Evolutionary conservation across 306 rosid genomes (phyloP), one percentile per base, ranked within the genome.

Genomic region (Pachyrhizus erosus): DNA sequence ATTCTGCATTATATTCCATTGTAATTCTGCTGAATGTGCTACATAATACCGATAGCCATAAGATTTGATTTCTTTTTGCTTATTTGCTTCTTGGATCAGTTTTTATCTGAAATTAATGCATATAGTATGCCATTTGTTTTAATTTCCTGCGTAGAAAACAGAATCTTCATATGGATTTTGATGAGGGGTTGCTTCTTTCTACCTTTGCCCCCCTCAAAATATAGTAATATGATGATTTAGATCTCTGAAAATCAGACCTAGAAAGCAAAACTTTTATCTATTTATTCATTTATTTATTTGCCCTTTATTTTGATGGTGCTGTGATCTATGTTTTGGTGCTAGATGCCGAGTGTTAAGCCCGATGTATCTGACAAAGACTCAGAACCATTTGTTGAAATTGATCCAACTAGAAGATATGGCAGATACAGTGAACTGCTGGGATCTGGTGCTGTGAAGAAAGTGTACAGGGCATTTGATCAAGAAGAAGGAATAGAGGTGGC

Each of bases 401-500:
- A 95, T 45, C 97, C 94, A 2, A 89, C 89, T 0, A 80, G 92
- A 20, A 78, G 98, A 5, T 95, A 93, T 13, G 98, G 96, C 9
- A 87, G 97, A 0, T 95, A 94, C 83, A 8, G 24, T 2, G 97
- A 94, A 83, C 83, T 91, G 0, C 80, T 92, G 0, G 97, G 97
- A 3, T 82, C 67, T 1, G 98, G 98, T 8, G 90, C 98, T 17
- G 92, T 89, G 64, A 94, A 94, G 42, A 94, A 87, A 65, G 98
- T 94, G 51, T 94, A 92, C 80, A 77, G 96, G 4, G 98, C 92
- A 17, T 94, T 94, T 70, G 97, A 94, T 82, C 93, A 89, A 86
- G 94, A 89, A 71, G 96, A 92, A 73, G 97, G 96, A 9, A 94
- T 89, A 34, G 98, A 94, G 23, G 96, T 94, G 33, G 97, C 98